Conservation (phyloP, 2,329 filamentous ascomycete genomes). For the Paraphoma chrysanthemicola region DNA sequence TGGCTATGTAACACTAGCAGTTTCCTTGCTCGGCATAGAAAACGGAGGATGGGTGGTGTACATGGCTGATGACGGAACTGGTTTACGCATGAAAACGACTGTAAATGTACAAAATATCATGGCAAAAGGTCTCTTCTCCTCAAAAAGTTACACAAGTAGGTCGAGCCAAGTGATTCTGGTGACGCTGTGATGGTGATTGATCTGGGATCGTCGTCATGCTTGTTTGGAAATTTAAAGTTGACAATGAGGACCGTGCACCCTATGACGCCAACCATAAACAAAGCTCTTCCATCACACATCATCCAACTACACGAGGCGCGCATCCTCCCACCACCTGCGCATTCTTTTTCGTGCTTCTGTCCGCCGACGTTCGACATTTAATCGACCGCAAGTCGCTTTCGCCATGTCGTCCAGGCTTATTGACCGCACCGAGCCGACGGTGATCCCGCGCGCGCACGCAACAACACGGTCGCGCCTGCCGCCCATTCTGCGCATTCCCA, state of each 20-base stretch:
- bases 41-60: conserved; percentile 3
- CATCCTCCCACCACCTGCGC: conserved; percentile 14
- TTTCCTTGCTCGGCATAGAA: conserved; percentile 3
- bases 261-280: not conserved
- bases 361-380: conserved; percentile 1
- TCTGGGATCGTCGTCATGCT: no score
- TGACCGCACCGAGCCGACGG: conserved; percentile 36
- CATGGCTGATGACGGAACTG: conserved; percentile 1
- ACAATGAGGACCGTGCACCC: not conserved
- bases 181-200: not conserved
- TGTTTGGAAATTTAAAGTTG: not conserved
- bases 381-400: conserved; percentile 1
- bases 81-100: conserved; percentile 7
- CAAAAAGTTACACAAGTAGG: not conserved
- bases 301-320: conserved; percentile 20
- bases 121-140: conserved; percentile 9
- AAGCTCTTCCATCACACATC: not conserved
- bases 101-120: conserved; percentile 10
- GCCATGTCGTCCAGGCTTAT: conserved; percentile 35
- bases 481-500: conserved; percentile 47
- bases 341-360: conserved; percentile 3
- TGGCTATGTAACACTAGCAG: conserved; percentile 2
- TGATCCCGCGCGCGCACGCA: conserved; percentile 31
- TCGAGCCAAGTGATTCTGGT: not conserved
- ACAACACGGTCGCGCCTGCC: conserved; percentile 43